phyloP scores from a whole-genome alignment of 805 yeast genomes.

The Zygosaccharomyces lentus region DNA sequence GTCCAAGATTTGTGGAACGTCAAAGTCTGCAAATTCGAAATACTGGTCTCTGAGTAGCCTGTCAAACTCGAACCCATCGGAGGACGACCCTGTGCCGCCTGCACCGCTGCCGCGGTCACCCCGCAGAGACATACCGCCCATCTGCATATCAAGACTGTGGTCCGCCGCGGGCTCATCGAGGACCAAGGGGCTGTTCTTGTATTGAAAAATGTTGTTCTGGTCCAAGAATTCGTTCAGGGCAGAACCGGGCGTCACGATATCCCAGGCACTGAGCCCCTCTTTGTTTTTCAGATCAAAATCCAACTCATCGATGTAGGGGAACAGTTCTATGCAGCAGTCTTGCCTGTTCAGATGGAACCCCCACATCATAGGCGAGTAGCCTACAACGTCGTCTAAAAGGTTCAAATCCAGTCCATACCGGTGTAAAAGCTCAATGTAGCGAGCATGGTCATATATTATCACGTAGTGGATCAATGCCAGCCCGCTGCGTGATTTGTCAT shows the following conservation, averaged over 20 bases:
- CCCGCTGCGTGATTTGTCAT: conserved; percentile 36
- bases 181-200: conserved; percentile 2
- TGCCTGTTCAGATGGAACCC: conserved; percentile 62
- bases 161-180: conserved; percentile 6
- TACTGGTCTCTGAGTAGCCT: conserved; percentile 54
- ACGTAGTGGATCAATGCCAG: conserved; percentile 49
- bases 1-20: conserved; percentile 68
- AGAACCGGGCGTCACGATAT: conserved; percentile 52
- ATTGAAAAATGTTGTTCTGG: conserved; percentile 43
- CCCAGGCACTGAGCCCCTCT: conserved; percentile 42
- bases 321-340: conserved; percentile 50
- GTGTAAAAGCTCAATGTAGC: conserved; percentile 46
- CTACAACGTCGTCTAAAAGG: conserved; percentile 44
- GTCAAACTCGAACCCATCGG: conserved; percentile 48
- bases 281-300: conserved; percentile 39
- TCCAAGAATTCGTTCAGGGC: conserved; percentile 56
- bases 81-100: conserved; percentile 9
- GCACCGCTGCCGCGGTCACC: neutral
- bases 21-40: conserved; percentile 57
- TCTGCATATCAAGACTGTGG: conserved; percentile 38
- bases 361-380: conserved; percentile 81
- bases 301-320: conserved; percentile 61
- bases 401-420: conserved; percentile 41
- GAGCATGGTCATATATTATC: conserved; percentile 48
- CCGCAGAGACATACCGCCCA: conserved; percentile 35